phyloP scores from a whole-genome alignment of 257 asterid genomes.

The Solanum lycopersicoides region DNA sequence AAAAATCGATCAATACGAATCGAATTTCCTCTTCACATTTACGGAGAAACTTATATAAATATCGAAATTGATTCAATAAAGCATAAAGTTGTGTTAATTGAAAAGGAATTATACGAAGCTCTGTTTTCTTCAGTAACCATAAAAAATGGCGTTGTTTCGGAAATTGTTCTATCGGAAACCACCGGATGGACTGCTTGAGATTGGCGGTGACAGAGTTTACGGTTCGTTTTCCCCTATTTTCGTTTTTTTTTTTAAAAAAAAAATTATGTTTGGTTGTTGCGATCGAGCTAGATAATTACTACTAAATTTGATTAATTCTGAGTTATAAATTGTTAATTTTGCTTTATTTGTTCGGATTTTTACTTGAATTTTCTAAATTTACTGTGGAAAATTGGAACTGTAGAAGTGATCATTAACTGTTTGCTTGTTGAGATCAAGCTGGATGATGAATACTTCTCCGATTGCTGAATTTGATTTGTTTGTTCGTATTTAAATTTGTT shows the following conservation, averaged over 20 bases:
- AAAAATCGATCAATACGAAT: not conserved
- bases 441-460: not conserved
- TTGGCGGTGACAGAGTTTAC: constrained; percentile 38
- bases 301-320: not conserved
- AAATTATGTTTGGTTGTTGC: not conserved
- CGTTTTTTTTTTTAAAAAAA: not conserved
- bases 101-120: not conserved
- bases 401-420: not conserved
- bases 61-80: not conserved
- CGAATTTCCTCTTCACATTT: not conserved
- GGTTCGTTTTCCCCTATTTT: not conserved
- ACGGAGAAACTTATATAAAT: not conserved
- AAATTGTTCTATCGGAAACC: constrained; percentile 41
- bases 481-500: not conserved
- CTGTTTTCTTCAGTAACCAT: not conserved
- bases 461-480: not conserved
- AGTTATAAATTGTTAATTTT: not conserved
- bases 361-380: not conserved
- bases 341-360: not conserved
- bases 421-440: not conserved
- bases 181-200: constrained; percentile 50
- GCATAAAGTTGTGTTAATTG: not conserved
- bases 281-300: not conserved
- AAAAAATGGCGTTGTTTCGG: constrained; percentile 35
- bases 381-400: not conserved